Base-by-base conservation (phyloP, 805 yeast species). In the Vanderwaltozyma polyspora region DNA sequence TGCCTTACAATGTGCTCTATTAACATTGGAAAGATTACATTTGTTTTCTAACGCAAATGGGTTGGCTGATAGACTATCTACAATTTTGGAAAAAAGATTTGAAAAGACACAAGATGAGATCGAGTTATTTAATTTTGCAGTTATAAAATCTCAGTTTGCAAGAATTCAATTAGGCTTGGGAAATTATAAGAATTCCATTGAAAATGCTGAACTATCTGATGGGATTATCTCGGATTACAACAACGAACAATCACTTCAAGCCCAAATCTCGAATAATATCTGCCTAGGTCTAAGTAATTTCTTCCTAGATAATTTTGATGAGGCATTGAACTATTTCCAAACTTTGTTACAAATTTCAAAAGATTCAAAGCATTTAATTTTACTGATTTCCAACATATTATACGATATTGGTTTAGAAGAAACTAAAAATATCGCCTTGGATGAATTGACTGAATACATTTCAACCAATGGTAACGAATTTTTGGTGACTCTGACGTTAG, bases 401-500 rank as follows among this genome's bases (percentile, higher is more conserved):
- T 80, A 79, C 61, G 83, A 84, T 2, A 72, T 72, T 37, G 80
- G 75, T n/a, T 70, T 75, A 0, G 74, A 70, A n/a, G 91, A 81
- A 5, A 75, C 91, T 1, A 77, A 74, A 38, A 79, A 76, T 42
- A 87, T 86, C 1, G 95, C 96, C 0, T 50, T 82, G 31, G 95
- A 86, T 46, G 94, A 85, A 54, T 58, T 89, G 29, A 79, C 81
- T 45, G 66, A 69, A 17, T 74, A 68, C 45, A 72, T 86, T 27
- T 78, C 71, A 39, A 63, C 60, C 4, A 56, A 70, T 37, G 95
- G 94, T 0, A 64, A 81, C 1, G 74, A 86, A 3, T 58, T 84
- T 30, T 49, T 74, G 17, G 74, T 82, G 2, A 77, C 83, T 0
- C 57, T 87, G 38, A 72, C 85, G 1, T 63, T 89, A 28, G 95